These are phyloP conservation scores for Cercospora sojina DNA, from an alignment of 2,329 filamentous ascomycete genomes.

Conservation along the genomic window DNA sequence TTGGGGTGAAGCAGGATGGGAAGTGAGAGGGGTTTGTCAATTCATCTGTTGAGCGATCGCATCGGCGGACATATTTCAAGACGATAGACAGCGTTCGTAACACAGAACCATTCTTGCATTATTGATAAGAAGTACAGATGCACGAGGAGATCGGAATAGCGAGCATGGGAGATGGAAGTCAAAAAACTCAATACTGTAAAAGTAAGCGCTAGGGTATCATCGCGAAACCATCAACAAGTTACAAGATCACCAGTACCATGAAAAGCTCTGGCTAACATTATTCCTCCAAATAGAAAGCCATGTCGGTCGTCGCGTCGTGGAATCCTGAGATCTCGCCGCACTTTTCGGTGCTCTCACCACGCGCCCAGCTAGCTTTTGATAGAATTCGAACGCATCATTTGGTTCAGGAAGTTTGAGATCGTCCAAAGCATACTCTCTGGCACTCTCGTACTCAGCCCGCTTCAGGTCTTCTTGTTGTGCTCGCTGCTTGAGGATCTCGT, in stretches of 20 bases:
- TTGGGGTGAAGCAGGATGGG: constrained; percentile 38
- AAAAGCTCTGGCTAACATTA: neutral
- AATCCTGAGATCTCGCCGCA: neutral
- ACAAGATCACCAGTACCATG: neutral
- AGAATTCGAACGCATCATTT: neutral
- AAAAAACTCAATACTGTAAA: neutral
- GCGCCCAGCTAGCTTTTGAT: neutral
- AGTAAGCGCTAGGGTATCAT: neutral
- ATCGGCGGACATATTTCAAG: no score
- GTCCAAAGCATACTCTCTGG: neutral
- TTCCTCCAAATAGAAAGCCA: neutral
- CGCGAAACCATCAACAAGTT: neutral
- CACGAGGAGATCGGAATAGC: neutral
- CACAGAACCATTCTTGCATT: neutral
- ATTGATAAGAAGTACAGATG: neutral
- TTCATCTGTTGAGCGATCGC: neutral
- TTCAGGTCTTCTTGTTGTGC: neutral
- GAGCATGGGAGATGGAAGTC: neutral
- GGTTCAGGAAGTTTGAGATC: neutral
- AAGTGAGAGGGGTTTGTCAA: neutral
- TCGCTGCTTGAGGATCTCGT: neutral
- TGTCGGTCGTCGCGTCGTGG: neutral
- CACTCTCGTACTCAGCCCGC: neutral
- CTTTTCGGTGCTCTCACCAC: neutral
- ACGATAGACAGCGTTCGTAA: neutral